Conservation (phyloP, 2,329 filamentous ascomycete genomes). For the Fusarium musae region DNA sequence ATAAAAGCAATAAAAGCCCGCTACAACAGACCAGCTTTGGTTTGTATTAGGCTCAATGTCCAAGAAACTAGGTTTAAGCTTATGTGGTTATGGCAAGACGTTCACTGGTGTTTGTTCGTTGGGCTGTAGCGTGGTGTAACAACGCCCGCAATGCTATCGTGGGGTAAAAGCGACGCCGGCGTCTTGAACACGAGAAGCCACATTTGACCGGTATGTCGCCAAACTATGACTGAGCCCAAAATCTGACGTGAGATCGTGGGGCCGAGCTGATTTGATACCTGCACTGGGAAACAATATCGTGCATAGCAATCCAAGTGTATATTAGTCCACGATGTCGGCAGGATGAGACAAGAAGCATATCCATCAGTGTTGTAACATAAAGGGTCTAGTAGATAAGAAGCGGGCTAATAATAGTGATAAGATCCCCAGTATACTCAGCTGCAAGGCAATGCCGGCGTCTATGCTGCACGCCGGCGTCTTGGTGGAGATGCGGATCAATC, state of each 20-base stretch:
- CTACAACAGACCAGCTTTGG: rapidly evolving
- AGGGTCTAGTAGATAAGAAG: background rate
- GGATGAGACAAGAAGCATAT: background rate
- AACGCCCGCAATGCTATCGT: background rate
- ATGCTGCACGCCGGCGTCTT: background rate
- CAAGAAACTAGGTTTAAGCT: no score
- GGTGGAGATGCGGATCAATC: background rate
- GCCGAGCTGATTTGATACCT: no score
- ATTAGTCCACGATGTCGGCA: background rate
- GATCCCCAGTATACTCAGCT: rapidly evolving
- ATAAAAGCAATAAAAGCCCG: background rate
- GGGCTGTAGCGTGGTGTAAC: background rate
- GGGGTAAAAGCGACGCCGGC: background rate
- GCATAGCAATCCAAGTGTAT: background rate
- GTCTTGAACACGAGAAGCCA: background rate
- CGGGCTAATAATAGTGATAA: rapidly evolving
- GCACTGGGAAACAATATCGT: background rate
- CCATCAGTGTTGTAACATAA: background rate
- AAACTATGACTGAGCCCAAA: background rate
- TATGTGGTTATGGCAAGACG: background rate
- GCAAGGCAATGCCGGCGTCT: background rate
- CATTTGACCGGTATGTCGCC: background rate
- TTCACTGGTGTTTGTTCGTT: no score
- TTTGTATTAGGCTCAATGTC: no score
- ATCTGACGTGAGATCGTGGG: background rate